Base-by-base conservation (phyloP, 805 yeast species). In the Brettanomyces anomalus region DNA sequence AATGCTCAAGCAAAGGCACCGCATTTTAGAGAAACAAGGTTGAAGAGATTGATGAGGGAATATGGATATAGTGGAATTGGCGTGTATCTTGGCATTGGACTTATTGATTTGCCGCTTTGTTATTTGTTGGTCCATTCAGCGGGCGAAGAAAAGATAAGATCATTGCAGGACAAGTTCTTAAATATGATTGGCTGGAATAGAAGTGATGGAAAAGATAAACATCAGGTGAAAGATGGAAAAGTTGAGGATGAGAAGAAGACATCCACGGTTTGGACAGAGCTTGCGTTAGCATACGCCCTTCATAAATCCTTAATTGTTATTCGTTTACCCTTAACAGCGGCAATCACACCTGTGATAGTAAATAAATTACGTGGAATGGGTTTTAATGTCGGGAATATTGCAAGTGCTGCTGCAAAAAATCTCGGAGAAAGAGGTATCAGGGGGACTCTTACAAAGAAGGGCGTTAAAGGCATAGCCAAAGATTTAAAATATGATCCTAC, bases 51-150 rank as follows among this genome's bases (percentile, higher is more conserved):
- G 48, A 72, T 85, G 55, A 81, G 84, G 56, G 82, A 85, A 56
- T 93, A 93, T 60, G 98, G 98, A 0, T 87, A 83, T 67, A 77
- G 94, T 15, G 97, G 96, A 0, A 65, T 90, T 13, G 95, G 87
- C 13, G 86, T 90, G 0, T 93, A 93, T 56, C 52, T 87, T 17
- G 81, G 74, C 2, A 58, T 93, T n/a, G 72, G 85, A 2, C 67
- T 71, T 18, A 61, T 93, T 21, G 97, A 93, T 57, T 69, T 85
- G 49, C 97, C 97, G 1, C 48, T 88, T 3, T 85, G 94, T 59
- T 93, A 81, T 59, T 48, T 84, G 7, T 54, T 85, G 24, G 97
- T 93, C 11, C 97, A 89, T 58, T 76, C 87, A 0, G 66, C 83
- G 48, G 98, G 98, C 15, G 87, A 81, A 50, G 97, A 89, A 30